phyloP scores from a whole-genome alignment of 1,284 basidiomycete species.

The Singerocomus rubriflavus region DNA sequence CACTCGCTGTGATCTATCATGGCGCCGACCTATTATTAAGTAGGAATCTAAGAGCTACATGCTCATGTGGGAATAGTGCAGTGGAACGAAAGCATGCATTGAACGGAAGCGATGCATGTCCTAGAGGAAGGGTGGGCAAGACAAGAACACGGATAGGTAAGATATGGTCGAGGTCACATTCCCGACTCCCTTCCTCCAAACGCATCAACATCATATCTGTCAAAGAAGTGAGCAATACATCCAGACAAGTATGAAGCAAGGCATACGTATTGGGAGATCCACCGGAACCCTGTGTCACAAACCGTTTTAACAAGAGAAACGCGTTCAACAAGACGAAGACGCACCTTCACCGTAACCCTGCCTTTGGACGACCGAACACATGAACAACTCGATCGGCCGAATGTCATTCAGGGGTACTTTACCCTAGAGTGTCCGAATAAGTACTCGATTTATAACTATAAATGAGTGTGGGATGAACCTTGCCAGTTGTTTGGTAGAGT shows the following conservation, averaged over 20 bases:
- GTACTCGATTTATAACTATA: not conserved
- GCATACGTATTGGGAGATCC: conserved; percentile 95
- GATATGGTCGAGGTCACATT: conserved; percentile 17
- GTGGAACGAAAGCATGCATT: conserved; percentile 18
- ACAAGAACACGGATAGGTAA: conserved; percentile 22
- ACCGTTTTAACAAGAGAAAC: conserved; percentile 5
- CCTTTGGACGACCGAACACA: conserved; percentile 99
- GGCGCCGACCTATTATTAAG: conserved; percentile 14
- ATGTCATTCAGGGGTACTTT: conserved; percentile 97
- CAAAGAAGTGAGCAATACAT: conserved; percentile 14
- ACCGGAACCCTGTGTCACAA: conserved; percentile 75
- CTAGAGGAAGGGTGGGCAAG: conserved; percentile 10
- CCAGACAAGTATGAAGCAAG: not conserved
- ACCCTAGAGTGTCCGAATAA: conserved; percentile 54
- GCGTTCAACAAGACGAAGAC: conserved; percentile 15
- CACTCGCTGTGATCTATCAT: not conserved
- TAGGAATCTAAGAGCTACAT: conserved; percentile 25
- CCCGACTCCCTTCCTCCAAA: conserved; percentile 1
- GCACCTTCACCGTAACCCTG: conserved; percentile 97
- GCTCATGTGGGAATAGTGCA: conserved; percentile 11
- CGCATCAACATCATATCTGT: conserved; percentile 29
- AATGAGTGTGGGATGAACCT: conserved; percentile 49
- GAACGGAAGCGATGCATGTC: conserved; percentile 9
- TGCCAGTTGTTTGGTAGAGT: conserved; percentile 98
- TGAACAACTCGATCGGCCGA: conserved; percentile 98